phyloP scores from a whole-genome alignment of 2,329 filamentous ascomycete genomes.

The Ceratocystis albifundus region DNA sequence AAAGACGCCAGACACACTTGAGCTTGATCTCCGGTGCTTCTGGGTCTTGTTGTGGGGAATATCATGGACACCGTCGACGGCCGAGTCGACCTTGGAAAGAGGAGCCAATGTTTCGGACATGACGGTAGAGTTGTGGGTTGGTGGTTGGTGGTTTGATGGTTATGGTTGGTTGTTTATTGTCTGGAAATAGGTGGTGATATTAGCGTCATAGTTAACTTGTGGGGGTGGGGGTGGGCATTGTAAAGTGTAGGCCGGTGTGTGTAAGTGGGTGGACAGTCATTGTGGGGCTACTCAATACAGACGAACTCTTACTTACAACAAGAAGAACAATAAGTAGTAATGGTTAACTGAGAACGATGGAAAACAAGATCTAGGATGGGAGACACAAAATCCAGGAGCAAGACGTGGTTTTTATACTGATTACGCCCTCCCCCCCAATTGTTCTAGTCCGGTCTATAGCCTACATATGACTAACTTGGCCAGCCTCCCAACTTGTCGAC shows the following conservation, averaged over 20 bases:
- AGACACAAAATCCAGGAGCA: not conserved
- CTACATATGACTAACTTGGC: constrained; percentile 1
- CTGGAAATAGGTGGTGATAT: not conserved
- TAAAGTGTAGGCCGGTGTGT: not conserved
- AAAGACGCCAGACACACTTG: constrained; percentile 51
- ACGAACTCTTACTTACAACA: not conserved
- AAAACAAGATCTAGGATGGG: not conserved
- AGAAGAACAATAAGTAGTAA: not conserved
- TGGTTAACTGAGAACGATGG: not conserved
- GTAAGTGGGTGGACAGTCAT: constrained; percentile 9
- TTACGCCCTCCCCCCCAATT: not conserved
- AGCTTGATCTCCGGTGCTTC: constrained; percentile 58
- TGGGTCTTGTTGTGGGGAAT: constrained; percentile 33
- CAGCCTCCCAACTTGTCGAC: not conserved
- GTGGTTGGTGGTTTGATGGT: not conserved
- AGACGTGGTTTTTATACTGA: constrained; percentile 10
- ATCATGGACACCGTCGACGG: constrained; percentile 57
- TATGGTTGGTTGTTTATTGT: not conserved
- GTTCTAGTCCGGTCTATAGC: not conserved
- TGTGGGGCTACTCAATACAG: not conserved
- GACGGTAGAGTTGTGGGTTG: constrained; percentile 25
- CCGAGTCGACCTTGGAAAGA: constrained; percentile 83
- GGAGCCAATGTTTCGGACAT: constrained; percentile 37
- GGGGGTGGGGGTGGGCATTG: constrained; percentile 9
- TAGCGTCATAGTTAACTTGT: not conserved